Base-by-base conservation (phyloP, 2,329 filamentous ascomycete species). In the Madurella fahalii region DNA sequence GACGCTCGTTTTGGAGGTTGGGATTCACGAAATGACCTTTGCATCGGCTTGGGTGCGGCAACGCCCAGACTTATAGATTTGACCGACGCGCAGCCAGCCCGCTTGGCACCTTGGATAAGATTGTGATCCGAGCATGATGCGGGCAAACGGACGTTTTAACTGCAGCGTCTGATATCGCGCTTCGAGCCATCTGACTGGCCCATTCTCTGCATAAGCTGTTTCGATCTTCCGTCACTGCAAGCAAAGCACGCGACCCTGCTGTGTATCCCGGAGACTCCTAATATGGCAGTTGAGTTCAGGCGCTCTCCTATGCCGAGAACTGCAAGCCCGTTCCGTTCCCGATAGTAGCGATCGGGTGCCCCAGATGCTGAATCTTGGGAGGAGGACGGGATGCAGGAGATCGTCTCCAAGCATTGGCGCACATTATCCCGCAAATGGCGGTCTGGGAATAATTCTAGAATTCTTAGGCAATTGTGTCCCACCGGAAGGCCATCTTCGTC, bases 61-160 rank as follows among this genome's bases (percentile, higher is more conserved):
- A 56, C 49, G 61, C 63, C 61, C 58, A 64, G 61, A 60, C 42
- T 56, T 58, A 61, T 59, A 58, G 49, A 60, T 59, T 58, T 60
- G 53, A 52, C 46, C 25, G 48, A 46, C 48, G 54, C 46, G 47
- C 47, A 57, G 30, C 58, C 47, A 57, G 44, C 20, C 51, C 13
- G 42, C 63, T 64, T 63, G 61, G 63, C 63, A 63, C 60, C 60
- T 63, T 60, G 61, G 56, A 58, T 57, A 55, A 64, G 56, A 62
- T 60, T 62, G 53, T 49, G 58, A 60, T 58, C 54, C 52, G 59
- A 60, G 48, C 50, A 55, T 40, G 46, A 50, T 17, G 42, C 52
- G 49, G 58, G 48, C 48, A 54, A 51, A 52, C 31, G 53, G 52
- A 47, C 37, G 40, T 34, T 25, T 55, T 57, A 50, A 50, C 54